Conservation (phyloP, 371 early-diverging fungal species). For the Lichtheimia corymbifera region DNA sequence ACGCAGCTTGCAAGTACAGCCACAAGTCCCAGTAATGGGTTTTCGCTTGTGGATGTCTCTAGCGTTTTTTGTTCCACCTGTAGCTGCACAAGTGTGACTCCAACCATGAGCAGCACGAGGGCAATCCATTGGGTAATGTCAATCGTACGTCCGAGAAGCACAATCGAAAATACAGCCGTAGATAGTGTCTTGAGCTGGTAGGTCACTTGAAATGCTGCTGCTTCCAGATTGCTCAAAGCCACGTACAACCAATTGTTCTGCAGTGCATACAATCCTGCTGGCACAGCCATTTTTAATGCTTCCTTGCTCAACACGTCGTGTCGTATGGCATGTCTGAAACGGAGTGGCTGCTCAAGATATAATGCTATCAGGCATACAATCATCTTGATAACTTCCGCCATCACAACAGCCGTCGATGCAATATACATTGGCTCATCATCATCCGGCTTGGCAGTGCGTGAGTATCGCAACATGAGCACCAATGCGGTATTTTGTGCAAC, state of each 20-base stretch:
- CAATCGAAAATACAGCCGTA: slow-evolving; percentile 89
- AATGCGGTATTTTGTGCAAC: slow-evolving; percentile 65
- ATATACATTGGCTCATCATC: slow-evolving; percentile 61
- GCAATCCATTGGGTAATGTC: slow-evolving; percentile 77
- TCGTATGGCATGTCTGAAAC: slow-evolving; percentile 20
- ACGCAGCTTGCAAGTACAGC: slow-evolving; percentile 67
- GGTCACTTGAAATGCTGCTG: slow-evolving; percentile 94
- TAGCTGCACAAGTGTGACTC: slow-evolving; percentile 88
- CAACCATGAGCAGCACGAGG: slow-evolving; percentile 81
- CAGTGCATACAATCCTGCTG: slow-evolving; percentile 88
- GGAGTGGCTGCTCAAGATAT: slow-evolving; percentile 12
- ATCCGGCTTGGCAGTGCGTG: slow-evolving; percentile 44
- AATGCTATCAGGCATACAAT: slow-evolving; percentile 26
- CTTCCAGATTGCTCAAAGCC: slow-evolving; percentile 84
- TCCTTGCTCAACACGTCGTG: slow-evolving; percentile 28
- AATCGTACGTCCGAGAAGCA: slow-evolving; percentile 70
- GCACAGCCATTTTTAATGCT: slow-evolving; percentile 72
- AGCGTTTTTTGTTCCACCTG: slow-evolving; percentile 31
- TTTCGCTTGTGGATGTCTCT: slow-evolving; percentile 19
- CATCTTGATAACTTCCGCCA: slow-evolving; percentile 63
- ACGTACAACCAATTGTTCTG: slow-evolving; percentile 94
- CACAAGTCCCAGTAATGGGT: slow-evolving; percentile 58
- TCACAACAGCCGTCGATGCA: slow-evolving; percentile 68
- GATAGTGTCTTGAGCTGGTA: slow-evolving; percentile 97
- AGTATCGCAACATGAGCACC: slow-evolving; percentile 67